phyloP scores from a whole-genome alignment of 2,329 filamentous ascomycete genomes.

The Aspergillus proliferans region DNA sequence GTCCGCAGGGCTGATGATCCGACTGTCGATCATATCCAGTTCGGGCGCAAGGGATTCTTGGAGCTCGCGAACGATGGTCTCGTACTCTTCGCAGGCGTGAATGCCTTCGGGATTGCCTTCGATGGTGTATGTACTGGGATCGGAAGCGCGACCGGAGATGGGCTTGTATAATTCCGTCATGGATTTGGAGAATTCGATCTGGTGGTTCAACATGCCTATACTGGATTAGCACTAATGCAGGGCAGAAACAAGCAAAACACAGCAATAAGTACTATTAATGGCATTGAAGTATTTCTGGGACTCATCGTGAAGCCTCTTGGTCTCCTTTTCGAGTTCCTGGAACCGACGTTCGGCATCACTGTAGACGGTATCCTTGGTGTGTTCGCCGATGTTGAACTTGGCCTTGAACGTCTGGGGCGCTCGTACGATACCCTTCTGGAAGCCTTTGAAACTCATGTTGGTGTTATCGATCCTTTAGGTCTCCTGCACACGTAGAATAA shows the following conservation, averaged over 20 bases:
- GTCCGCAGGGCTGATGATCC: conserved; percentile 86
- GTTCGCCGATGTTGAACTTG: conserved; percentile 91
- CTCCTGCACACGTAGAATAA: too few relatives aligned
- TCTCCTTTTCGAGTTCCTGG: conserved; percentile 87
- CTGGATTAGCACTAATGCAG: conserved; percentile 1
- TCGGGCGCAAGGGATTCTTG: conserved; percentile 84
- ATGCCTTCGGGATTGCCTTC: conserved; percentile 93
- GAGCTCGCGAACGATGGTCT: conserved; percentile 80
- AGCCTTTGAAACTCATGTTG: conserved; percentile 92
- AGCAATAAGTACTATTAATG: conserved; percentile 65
- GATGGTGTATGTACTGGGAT: conserved; percentile 73
- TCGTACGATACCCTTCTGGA: conserved; percentile 81
- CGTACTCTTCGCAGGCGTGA: conserved; percentile 91
- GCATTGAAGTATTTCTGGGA: conserved; percentile 96
- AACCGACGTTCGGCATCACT: conserved; percentile 91
- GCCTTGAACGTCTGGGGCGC: conserved; percentile 88
- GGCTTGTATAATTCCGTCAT: conserved; percentile 97
- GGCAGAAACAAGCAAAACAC: neutral
- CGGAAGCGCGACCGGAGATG: conserved; percentile 90
- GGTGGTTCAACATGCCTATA: conserved; percentile 81
- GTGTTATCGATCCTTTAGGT: neutral
- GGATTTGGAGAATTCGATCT: conserved; percentile 96
- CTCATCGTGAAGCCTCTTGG: conserved; percentile 94
- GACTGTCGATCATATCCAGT: conserved; percentile 91
- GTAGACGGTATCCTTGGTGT: conserved; percentile 92